A percentile compares a stretch with the other conserved stretches of the same genome.
Conservation (phyloP, 148 eudicot genomes). For the Amaranthus palmeri region DNA sequence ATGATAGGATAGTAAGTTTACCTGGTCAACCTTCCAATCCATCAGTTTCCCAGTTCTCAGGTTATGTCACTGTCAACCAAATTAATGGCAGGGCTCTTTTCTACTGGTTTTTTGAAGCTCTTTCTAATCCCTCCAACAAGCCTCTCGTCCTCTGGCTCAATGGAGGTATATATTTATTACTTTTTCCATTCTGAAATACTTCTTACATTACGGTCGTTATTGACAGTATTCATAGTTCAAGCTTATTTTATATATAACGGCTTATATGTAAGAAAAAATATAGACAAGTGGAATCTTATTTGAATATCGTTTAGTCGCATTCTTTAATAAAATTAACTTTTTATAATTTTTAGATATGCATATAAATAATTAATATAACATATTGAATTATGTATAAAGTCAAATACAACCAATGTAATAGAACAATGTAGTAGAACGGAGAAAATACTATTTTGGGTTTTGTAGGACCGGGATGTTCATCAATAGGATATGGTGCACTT, state of each 20-base stretch:
- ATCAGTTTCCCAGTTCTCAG: conserved; percentile 48
- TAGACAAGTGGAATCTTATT: too few relatives aligned
- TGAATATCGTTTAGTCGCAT: too few relatives aligned
- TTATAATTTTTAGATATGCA: too few relatives aligned
- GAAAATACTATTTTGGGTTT: background rate
- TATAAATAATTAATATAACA: too few relatives aligned
- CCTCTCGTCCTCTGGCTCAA: conserved; percentile 70
- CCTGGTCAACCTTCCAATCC: conserved; percentile 63
- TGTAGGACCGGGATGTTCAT: conserved; percentile 74
- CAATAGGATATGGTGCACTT: conserved; percentile 69
- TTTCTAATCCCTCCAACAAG: conserved; percentile 38
- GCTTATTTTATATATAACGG: too few relatives aligned
- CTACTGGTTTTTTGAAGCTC: conserved; percentile 68
- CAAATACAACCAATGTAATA: too few relatives aligned
- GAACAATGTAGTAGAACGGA: too few relatives aligned
- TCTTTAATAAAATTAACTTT: too few relatives aligned
- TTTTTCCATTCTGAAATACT: background rate
- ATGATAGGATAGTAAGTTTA: conserved; percentile 41
- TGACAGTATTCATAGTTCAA: background rate
- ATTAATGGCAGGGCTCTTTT: conserved; percentile 64
- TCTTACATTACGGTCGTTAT: background rate
- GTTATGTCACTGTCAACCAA: conserved; percentile 56
- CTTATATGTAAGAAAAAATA: too few relatives aligned
- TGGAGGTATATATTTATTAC: conserved; percentile 38
- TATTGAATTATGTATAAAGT: too few relatives aligned